Evolutionary conservation across 1,284 basidiomycete species (phyloP).

Genomic region (Mixia osmundae): DNA sequence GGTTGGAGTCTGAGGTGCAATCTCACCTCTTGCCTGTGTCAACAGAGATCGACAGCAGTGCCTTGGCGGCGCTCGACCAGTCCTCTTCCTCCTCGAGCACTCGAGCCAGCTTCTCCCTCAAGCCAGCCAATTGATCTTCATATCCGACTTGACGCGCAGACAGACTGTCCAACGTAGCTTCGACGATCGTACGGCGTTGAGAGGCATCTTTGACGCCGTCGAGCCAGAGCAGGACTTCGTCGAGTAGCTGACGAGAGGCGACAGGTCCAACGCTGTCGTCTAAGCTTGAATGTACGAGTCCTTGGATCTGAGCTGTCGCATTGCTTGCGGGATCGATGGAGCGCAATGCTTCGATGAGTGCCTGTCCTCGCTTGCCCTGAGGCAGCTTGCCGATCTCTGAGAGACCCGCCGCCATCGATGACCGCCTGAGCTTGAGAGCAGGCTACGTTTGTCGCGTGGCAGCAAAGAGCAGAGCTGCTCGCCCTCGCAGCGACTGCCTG

Average conservation of each 20-base stretch:
- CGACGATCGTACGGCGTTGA: conserved; percentile 40
- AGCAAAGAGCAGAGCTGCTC: too few species aligned
- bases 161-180: conserved; percentile 43
- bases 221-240: conserved; percentile 45
- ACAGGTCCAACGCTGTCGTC: conserved; percentile 20
- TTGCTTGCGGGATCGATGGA: not conserved
- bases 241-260: conserved; percentile 56
- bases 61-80: conserved; percentile 72
- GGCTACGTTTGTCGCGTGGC: too few species aligned
- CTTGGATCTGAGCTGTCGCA: conserved; percentile 3
- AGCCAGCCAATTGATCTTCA: conserved; percentile 62
- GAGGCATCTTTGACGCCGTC: conserved; percentile 33
- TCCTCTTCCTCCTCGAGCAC: conserved; percentile 74
- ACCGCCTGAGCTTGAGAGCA: too few species aligned
- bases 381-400: not conserved
- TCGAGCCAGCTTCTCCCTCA: conserved; percentile 68
- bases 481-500: too few species aligned
- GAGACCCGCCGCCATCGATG: not conserved
- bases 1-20: not conserved
- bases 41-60: conserved; percentile 70
- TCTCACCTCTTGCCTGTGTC: conserved; percentile 67
- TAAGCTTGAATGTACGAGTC: conserved; percentile 3
- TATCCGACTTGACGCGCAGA: conserved; percentile 61
- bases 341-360: not conserved
- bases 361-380: not conserved